These are phyloP conservation scores for Bryoerythrophyllum caledonicum DNA, from an alignment of 225 moss, liverwort and hornwort species.

Conservation along the genomic window DNA sequence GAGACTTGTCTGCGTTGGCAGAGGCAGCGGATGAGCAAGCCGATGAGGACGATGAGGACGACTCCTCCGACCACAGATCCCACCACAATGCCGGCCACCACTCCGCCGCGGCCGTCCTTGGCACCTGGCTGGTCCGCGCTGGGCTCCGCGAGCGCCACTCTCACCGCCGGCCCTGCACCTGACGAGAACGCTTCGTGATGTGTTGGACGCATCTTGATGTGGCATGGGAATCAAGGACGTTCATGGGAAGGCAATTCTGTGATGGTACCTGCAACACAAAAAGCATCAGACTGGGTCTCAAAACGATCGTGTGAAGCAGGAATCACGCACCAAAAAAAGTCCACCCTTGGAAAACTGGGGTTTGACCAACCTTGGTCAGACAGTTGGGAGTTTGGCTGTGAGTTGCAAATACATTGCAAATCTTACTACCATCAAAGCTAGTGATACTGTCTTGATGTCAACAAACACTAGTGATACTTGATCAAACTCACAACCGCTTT, in stretches of 20 bases:
- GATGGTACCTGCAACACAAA: no score
- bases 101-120: background rate
- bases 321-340: no score
- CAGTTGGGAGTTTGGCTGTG: background rate
- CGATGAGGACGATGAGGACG: slow-evolving; percentile 10
- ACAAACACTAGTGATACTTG: no score
- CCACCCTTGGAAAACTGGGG: no score
- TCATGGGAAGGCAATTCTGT: slow-evolving; percentile 19
- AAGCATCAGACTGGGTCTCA: background rate
- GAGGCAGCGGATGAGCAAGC: slow-evolving; percentile 29
- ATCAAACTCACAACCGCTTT: no score
- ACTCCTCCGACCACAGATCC: slow-evolving; percentile 24
- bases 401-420: no score
- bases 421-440: no score
- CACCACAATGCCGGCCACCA: slow-evolving; percentile 20
- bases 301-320: no score
- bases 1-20: slow-evolving; percentile 26
- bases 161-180: slow-evolving; percentile 3
- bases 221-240: slow-evolving; percentile 33
- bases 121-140: background rate
- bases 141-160: slow-evolving; percentile 13
- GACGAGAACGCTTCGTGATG: background rate
- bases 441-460: no score
- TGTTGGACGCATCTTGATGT: slow-evolving; percentile 35
- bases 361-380: background rate